Evolutionary conservation across 2,329 filamentous ascomycete genomes (phyloP).

Genomic region (Macrophomina tecta): DNA sequence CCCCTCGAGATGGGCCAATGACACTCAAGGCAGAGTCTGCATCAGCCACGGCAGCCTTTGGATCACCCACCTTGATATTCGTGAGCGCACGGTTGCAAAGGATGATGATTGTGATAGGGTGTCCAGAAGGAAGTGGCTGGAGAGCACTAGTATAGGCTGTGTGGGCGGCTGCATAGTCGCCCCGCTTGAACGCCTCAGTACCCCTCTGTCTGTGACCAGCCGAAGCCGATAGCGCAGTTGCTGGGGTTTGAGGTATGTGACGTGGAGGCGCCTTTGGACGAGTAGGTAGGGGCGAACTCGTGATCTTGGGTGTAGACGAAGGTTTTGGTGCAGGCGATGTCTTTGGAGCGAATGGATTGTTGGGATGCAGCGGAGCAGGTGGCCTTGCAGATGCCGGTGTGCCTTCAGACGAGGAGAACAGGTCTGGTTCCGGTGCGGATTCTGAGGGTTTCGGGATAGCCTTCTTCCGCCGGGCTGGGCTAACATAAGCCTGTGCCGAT

Average conservation of each 20-base stretch:
- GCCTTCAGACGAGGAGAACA: slow-evolving; percentile 54
- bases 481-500: slow-evolving; percentile 82
- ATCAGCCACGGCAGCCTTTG: slow-evolving; percentile 84
- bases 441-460: slow-evolving; percentile 54
- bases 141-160: slow-evolving; percentile 81
- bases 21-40: slow-evolving; percentile 79
- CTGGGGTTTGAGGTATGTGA: slow-evolving; percentile 70
- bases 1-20: slow-evolving; percentile 80
- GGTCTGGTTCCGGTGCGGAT: slow-evolving; percentile 52
- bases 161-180: slow-evolving; percentile 88
- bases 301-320: slow-evolving; percentile 44
- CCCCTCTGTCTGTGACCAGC: slow-evolving; percentile 80
- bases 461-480: slow-evolving; percentile 81
- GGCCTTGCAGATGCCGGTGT: slow-evolving; percentile 31
- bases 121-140: slow-evolving; percentile 72
- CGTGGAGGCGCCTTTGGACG: slow-evolving; percentile 59
- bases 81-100: slow-evolving; percentile 91
- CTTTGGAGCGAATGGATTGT: slow-evolving; percentile 46
- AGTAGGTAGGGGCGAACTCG: slow-evolving; percentile 48
- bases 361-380: slow-evolving; percentile 56
- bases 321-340: slow-evolving; percentile 34
- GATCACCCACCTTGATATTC: slow-evolving; percentile 87
- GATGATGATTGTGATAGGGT: slow-evolving; percentile 86
- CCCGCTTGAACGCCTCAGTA: slow-evolving; percentile 89
- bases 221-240: slow-evolving; percentile 74